Conservation (phyloP, 179 eudicot genomes). For the Camellia oleifera region DNA sequence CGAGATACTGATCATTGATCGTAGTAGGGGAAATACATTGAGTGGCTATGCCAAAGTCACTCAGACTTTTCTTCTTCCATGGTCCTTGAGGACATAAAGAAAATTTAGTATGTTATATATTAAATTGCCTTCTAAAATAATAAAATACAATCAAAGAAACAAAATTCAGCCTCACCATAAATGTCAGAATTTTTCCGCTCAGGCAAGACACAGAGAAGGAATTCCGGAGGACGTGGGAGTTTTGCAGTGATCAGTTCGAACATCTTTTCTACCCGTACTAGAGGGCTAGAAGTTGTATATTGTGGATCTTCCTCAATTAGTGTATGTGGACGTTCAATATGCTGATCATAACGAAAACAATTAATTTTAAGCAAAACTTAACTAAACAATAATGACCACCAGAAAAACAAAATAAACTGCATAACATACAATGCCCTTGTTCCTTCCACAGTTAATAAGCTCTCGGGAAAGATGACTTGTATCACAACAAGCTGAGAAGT, state of each 20-base stretch:
- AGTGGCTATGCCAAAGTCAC: slow-evolving; percentile 63
- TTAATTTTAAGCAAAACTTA: slow-evolving; percentile 3
- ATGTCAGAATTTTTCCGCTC: slow-evolving; percentile 75
- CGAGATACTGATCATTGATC: slow-evolving; percentile 78
- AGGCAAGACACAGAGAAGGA: slow-evolving; percentile 79
- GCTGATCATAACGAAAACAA: slow-evolving; percentile 35
- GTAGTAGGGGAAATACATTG: slow-evolving; percentile 84
- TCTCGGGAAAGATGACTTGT: slow-evolving; percentile 81
- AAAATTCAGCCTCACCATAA: slow-evolving; percentile 51
- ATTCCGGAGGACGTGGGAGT: slow-evolving; percentile 81
- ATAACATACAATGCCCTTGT: slow-evolving; percentile 78
- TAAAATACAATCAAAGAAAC: slow-evolving; percentile 12
- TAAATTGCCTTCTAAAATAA: background rate
- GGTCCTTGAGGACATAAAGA: slow-evolving; percentile 59
- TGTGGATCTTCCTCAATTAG: slow-evolving; percentile 81
- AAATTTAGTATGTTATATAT: background rate
- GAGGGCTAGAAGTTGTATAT: slow-evolving; percentile 57
- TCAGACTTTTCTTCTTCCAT: slow-evolving; percentile 84
- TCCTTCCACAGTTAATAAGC: slow-evolving; percentile 77
- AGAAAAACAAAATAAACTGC: background rate
- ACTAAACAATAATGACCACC: background rate
- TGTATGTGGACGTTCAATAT: slow-evolving; percentile 80
- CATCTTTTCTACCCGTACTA: slow-evolving; percentile 81
- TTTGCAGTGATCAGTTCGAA: slow-evolving; percentile 68
- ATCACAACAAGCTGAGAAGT: slow-evolving; percentile 86